Conservation (phyloP, 2,329 filamentous ascomycete genomes). For the Fusarium mangiferae region DNA sequence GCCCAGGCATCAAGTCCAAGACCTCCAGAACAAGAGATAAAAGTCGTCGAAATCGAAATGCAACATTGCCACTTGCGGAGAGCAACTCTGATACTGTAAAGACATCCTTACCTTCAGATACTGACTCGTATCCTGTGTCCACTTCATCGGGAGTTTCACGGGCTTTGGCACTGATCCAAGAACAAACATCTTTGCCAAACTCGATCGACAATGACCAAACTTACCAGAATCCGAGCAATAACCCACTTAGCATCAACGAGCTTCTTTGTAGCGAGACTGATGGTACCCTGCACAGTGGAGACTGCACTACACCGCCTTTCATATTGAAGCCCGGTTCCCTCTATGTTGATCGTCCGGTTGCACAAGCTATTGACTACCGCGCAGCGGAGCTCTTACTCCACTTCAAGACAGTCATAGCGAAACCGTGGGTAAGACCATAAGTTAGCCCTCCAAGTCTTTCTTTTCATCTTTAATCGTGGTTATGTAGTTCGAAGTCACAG, state of each 20-base stretch:
- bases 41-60: no score
- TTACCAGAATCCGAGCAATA: background rate
- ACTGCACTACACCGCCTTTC: background rate
- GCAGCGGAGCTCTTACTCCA: background rate
- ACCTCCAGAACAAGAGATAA: background rate
- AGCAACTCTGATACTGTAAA: background rate
- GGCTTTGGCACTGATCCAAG: no score
- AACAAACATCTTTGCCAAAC: background rate
- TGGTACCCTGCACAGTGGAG: background rate
- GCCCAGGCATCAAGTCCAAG: background rate
- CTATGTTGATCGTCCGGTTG: background rate
- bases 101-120: no score
- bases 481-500: background rate
- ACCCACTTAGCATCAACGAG: background rate
- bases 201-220: background rate
- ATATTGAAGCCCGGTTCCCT: background rate
- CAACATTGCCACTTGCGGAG: accelerated
- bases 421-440: background rate
- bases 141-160: background rate
- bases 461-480: background rate
- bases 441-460: accelerated
- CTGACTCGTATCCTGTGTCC: background rate
- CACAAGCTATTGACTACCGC: background rate
- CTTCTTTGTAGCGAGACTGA: background rate
- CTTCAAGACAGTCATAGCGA: background rate